These are phyloP conservation scores for Rhizomucor pusillus DNA, from an alignment of 371 early-diverging fungal genomes.

Conservation along the genomic window DNA sequence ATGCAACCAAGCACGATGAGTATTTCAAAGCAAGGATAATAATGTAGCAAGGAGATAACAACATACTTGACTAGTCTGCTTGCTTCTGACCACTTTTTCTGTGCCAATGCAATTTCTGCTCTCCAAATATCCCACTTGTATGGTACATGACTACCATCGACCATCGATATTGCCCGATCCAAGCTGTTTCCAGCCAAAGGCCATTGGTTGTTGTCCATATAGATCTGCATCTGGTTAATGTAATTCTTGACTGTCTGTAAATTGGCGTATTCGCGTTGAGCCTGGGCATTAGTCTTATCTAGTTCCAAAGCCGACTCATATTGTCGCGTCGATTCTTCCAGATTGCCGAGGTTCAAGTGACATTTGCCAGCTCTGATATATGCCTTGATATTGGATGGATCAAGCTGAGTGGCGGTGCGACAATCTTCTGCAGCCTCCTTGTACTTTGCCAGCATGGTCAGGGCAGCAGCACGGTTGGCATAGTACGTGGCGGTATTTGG, in stretches of 20 bases:
- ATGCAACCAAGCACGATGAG: background rate
- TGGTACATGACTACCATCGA: conserved; percentile 56
- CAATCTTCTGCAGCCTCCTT: conserved; percentile 72
- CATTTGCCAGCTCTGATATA: conserved; percentile 75
- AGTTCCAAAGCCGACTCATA: conserved; percentile 39
- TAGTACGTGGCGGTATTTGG: conserved; percentile 68
- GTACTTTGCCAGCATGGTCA: conserved; percentile 69
- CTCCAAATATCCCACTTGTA: conserved; percentile 70
- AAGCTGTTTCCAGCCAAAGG: conserved; percentile 61
- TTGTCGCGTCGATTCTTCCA: conserved; percentile 51
- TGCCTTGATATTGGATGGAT: conserved; percentile 68
- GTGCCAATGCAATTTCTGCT: conserved; percentile 70
- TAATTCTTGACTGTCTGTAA: conserved; percentile 52
- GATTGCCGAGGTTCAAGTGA: conserved; percentile 62
- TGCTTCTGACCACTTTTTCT: conserved; percentile 69
- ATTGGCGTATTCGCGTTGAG: conserved; percentile 44
- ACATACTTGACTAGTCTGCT: conserved; percentile 55
- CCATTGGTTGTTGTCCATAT: conserved; percentile 56
- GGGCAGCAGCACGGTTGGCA: conserved; percentile 81
- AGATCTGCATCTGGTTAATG: conserved; percentile 55
- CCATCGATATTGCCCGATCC: conserved; percentile 60
- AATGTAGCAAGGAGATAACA: background rate
- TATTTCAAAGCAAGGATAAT: background rate
- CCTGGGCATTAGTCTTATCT: conserved; percentile 48
- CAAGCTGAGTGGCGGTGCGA: conserved; percentile 58